Conservation (phyloP, 176 grass and related monocot species). For the Puya raimondii region DNA sequence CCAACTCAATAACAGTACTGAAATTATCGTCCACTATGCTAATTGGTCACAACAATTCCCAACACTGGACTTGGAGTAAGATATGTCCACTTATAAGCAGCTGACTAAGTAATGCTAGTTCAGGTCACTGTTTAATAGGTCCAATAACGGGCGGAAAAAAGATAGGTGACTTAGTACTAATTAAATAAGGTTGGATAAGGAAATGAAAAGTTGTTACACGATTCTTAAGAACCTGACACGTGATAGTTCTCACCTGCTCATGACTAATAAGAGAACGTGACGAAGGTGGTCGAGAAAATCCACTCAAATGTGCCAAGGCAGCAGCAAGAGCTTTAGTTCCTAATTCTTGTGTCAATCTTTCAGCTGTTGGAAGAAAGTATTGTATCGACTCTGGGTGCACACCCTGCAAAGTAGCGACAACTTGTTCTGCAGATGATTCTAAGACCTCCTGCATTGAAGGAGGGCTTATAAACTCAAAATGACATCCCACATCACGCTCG, state of each 20-base stretch:
- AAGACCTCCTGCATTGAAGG: conserved; percentile 69
- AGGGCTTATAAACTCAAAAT: conserved; percentile 75
- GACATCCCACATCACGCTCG: conserved; percentile 82
- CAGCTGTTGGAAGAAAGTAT: conserved; percentile 66
- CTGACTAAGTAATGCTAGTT: background rate
- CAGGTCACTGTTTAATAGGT: background rate
- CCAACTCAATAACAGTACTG: background rate
- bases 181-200: background rate
- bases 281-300: conserved; percentile 88
- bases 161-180: background rate
- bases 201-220: background rate
- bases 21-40: background rate
- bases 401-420: conserved; percentile 67
- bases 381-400: conserved; percentile 67
- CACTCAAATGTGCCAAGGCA: conserved; percentile 94
- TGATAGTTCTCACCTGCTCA: conserved; percentile 50
- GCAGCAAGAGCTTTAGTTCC: conserved; percentile 84
- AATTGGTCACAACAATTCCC: background rate
- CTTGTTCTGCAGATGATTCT: conserved; percentile 90
- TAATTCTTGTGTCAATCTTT: conserved; percentile 56
- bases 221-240: conserved; percentile 10
- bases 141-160: background rate
- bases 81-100: background rate
- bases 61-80: background rate
- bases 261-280: conserved; percentile 93